Base-by-base conservation (phyloP, 805 yeast species). In the Isabelozyma pseudorhagii region DNA sequence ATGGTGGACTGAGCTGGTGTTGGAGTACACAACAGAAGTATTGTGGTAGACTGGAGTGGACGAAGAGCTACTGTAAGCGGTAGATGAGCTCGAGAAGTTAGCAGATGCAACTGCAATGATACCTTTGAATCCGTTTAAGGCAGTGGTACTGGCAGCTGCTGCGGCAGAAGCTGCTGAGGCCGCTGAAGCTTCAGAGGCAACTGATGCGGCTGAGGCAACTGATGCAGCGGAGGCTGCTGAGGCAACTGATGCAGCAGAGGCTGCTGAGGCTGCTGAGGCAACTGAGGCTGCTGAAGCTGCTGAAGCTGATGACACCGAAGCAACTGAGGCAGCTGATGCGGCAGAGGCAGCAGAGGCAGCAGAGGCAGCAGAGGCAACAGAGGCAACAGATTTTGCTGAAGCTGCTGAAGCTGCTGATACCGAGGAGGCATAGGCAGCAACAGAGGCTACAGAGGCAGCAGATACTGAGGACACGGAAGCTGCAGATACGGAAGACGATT, bases 401-500 rank as follows among this genome's bases (percentile, higher is more conserved):
- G 56, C 57, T 34, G 46, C 51, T 14, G 60, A 49, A 15, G 48
- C 58, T 10, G 72, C 68, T 44, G 57, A 45, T 42, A 54, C 44
- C 52, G 51, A 47, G 54, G 54, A 40, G 53, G 66, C 45, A 42
- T 62, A 54, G 38, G 54, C 62, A n/a, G 58, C 46, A 34, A 54
- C 55, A 28, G 52, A 41, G 6, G 57, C 55, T 8, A 49, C 54
- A 29, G 58, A 48, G 11, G 59, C 61, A 21, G 57, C 59, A 8
- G 60, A 51, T 13, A 60, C 55, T 8, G 56, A 50, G 27, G 54
- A 50, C 27, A 53, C 63, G 39, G 50, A 53, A 31, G 56, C 59
- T 8, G 55, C 54, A 5, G 54, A 42, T 17, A 55, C 42, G 40
- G 69, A 67, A 40, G 72, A 46, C 46, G 76, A 68, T 60, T 78